phyloP scores from a whole-genome alignment of 177 flowering plant genomes.

The Vitis hybrid region DNA sequence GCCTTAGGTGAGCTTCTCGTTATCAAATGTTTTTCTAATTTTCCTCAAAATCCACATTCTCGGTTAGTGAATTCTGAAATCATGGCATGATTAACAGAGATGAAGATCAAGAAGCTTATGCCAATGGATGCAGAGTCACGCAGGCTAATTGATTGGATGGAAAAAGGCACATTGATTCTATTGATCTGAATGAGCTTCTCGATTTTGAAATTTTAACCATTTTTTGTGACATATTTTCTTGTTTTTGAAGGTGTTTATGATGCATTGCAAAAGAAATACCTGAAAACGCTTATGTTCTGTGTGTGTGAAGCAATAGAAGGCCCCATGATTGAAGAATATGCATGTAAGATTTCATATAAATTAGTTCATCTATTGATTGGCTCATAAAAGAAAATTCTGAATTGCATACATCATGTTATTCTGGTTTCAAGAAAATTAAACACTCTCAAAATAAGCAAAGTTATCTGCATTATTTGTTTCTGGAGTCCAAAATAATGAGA shows the following conservation, averaged over 20 bases:
- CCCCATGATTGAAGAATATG: conserved; percentile 90
- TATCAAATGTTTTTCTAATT: background rate
- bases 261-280: conserved; percentile 86
- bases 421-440: no score
- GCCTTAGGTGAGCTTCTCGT: conserved; percentile 61
- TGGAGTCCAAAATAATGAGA: no score
- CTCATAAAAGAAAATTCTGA: background rate
- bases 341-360: conserved; percentile 50
- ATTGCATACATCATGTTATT: no score
- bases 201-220: background rate
- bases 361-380: background rate
- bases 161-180: conserved; percentile 56
- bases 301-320: conserved; percentile 82
- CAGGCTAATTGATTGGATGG: conserved; percentile 96
- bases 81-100: conserved; percentile 45
- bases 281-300: conserved; percentile 81
- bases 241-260: conserved; percentile 83
- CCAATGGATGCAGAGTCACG: conserved; percentile 95
- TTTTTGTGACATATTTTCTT: background rate
- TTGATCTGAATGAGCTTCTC: background rate
- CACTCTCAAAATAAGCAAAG: no score
- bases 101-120: conserved; percentile 96
- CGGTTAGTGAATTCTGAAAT: background rate
- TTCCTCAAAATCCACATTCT: background rate
- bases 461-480: no score